phyloP scores from a whole-genome alignment of 768 basidiomycete species.

The Pulveroboletus sp. region DNA sequence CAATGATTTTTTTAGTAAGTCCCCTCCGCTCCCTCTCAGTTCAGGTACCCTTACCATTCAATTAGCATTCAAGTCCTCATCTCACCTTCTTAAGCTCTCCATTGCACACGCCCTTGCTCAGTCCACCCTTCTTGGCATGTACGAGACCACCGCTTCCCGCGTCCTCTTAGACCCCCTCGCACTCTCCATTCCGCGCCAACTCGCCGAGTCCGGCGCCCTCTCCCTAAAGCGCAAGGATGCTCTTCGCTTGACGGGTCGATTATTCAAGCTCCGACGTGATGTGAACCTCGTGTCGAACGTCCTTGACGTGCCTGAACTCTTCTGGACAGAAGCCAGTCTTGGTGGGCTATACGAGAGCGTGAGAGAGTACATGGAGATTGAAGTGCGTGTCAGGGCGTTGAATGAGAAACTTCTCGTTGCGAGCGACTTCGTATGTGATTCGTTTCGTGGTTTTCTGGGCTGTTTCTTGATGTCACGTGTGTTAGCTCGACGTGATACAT shows the following conservation, averaged over 20 bases:
- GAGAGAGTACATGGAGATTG: conserved; percentile 92
- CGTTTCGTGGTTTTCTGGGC: not conserved
- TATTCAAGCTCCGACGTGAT: conserved; percentile 86
- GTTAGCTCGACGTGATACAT: conserved; percentile 86
- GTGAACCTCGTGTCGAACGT: conserved; percentile 92
- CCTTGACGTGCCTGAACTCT: conserved; percentile 87
- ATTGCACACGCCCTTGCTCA: conserved; percentile 93
- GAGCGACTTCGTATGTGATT: conserved; percentile 72
- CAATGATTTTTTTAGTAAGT: conserved; percentile 93
- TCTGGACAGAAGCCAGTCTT: conserved; percentile 91
- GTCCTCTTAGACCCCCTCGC: conserved; percentile 77
- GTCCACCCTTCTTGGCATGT: conserved; percentile 85
- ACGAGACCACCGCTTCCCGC: conserved; percentile 71
- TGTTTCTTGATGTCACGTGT: not conserved
- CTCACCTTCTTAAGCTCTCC: conserved; percentile 87
- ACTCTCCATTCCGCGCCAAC: conserved; percentile 76
- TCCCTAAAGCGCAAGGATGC: conserved; percentile 76
- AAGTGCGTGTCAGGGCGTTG: conserved; percentile 71
- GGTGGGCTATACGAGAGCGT: conserved; percentile 89
- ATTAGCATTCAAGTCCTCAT: conserved; percentile 84
- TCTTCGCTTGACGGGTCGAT: conserved; percentile 74
- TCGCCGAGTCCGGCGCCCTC: conserved; percentile 73
- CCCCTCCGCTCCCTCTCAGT: not conserved
- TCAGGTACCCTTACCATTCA: not conserved
- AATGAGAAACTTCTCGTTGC: conserved; percentile 87